phyloP scores from a whole-genome alignment of 2,329 filamentous ascomycete genomes.

The Neonectria coccinea region DNA sequence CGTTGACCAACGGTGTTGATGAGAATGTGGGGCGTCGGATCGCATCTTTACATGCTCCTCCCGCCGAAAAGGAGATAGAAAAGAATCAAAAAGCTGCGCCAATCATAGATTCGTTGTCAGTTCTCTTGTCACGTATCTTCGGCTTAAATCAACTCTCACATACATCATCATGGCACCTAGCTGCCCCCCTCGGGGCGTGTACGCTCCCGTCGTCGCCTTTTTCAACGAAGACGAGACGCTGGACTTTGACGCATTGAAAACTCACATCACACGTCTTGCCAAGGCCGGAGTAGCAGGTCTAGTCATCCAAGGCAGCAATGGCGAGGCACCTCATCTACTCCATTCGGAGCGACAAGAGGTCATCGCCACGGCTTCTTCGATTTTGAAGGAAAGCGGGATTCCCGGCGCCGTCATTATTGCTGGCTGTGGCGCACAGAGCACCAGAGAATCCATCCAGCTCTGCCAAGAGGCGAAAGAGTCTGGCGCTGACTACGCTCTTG shows the following conservation, averaged over 20 bases:
- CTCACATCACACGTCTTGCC: conserved; percentile 70
- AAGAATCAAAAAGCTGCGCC: neutral
- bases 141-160: neutral
- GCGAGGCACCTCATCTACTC: conserved; percentile 77
- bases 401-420: conserved; percentile 72
- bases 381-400: conserved; percentile 69
- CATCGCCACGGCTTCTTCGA: conserved; percentile 70
- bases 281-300: conserved; percentile 74
- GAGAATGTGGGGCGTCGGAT: neutral
- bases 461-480: conserved; percentile 72
- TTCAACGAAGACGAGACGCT: conserved; percentile 68
- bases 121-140: neutral
- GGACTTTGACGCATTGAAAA: conserved; percentile 63
- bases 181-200: conserved; percentile 58
- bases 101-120: neutral
- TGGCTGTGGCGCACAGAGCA: conserved; percentile 76
- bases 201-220: conserved; percentile 72
- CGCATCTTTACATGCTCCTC: neutral
- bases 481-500: conserved; percentile 75
- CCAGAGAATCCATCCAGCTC: conserved; percentile 73
- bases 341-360: conserved; percentile 73
- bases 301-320: conserved; percentile 79
- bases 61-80: neutral
- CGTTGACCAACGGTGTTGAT: neutral
- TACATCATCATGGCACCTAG: conserved; percentile 1